phyloP scores from a whole-genome alignment of 2,329 filamentous ascomycete species.

The Pseudocercospora crystallina region DNA sequence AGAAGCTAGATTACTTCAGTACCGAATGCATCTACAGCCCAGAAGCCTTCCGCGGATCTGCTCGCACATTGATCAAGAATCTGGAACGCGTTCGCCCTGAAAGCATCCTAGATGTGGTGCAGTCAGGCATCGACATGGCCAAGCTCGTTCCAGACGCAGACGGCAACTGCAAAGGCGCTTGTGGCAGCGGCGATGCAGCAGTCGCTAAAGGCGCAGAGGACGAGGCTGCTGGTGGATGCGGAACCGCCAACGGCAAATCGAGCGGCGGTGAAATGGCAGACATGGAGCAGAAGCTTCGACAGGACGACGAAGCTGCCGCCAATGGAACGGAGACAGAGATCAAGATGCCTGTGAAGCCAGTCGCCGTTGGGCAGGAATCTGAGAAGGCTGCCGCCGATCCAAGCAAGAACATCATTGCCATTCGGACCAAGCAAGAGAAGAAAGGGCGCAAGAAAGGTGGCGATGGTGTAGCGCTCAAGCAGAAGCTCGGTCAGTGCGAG shows the following conservation, averaged over 20 bases:
- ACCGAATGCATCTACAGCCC: slow-evolving; percentile 99
- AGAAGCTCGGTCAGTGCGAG: slow-evolving; percentile 78
- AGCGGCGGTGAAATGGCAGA: slow-evolving; percentile 76
- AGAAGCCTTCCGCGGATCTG: slow-evolving; percentile 92
- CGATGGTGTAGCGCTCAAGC: slow-evolving; percentile 47
- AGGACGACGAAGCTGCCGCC: slow-evolving; percentile 60
- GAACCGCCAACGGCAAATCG: slow-evolving; percentile 64
- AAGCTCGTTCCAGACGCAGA: slow-evolving; percentile 67
- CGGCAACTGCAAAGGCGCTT: slow-evolving; percentile 50
- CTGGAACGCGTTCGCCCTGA: slow-evolving; percentile 90
- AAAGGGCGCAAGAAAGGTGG: slow-evolving; percentile 14
- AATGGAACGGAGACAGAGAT: slow-evolving; percentile 65
- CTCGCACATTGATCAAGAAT: slow-evolving; percentile 89
- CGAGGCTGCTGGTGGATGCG: slow-evolving; percentile 71
- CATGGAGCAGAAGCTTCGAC: slow-evolving; percentile 72
- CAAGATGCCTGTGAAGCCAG: slow-evolving; percentile 30
- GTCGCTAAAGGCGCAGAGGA: slow-evolving; percentile 45
- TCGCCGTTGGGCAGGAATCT: slow-evolving; percentile 7
- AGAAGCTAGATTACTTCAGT: slow-evolving; percentile 95
- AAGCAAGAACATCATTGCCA: slow-evolving; percentile 22
- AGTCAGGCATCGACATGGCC: slow-evolving; percentile 95
- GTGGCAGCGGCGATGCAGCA: slow-evolving; percentile 34
- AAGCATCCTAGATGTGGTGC: slow-evolving; percentile 90
- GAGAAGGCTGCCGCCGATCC: slow-evolving; percentile 1
- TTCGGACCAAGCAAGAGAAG: slow-evolving; percentile 37